Evolutionary conservation across 768 basidiomycete genomes (phyloP).

Genomic region (Tremella fuciformis): DNA sequence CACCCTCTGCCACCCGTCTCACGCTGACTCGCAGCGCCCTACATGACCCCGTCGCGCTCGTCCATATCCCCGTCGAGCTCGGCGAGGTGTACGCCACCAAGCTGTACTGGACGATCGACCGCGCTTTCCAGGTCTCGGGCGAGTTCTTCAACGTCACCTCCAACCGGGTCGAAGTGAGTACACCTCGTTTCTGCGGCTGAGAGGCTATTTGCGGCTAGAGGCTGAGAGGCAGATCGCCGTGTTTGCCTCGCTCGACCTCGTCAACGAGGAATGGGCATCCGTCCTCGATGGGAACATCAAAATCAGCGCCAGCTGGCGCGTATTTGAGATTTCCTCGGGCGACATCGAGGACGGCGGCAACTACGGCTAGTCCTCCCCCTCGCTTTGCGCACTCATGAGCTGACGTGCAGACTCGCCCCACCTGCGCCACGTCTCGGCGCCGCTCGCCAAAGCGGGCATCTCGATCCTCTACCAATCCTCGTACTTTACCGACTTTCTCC

Average conservation of each 20-base stretch:
- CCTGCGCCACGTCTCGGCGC: conserved; percentile 38
- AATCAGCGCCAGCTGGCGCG: conserved; percentile 37
- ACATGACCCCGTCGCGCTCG: conserved; percentile 33
- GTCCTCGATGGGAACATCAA: conserved; percentile 16
- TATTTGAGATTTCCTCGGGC: conserved; percentile 42
- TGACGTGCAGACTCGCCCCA: conserved; percentile 38
- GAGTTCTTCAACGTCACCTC: conserved; percentile 47
- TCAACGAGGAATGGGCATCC: conserved; percentile 29
- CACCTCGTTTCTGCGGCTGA: background rate
- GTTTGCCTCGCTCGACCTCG: conserved; percentile 32
- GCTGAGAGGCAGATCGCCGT: conserved; percentile 34
- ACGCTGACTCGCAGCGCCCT: conserved; percentile 24
- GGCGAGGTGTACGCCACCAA: conserved; percentile 20
- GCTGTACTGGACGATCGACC: conserved; percentile 43
- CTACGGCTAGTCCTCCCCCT: conserved; percentile 27
- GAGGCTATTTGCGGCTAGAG: background rate
- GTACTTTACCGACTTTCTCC: conserved; percentile 24
- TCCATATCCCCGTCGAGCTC: conserved; percentile 37
- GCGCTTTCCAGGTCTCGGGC: conserved; percentile 18
- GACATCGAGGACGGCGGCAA: conserved; percentile 33
- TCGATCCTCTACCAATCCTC: conserved; percentile 27
- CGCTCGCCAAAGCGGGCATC: conserved; percentile 41
- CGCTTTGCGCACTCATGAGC: background rate
- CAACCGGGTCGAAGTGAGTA: conserved; percentile 39
- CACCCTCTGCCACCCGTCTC: background rate